A percentile compares a stretch with the other conserved stretches of the same genome.
These are phyloP conservation scores for Xylaria palmicola DNA, from an alignment of 495 filamentous ascomycete species.

Conservation along the genomic window DNA sequence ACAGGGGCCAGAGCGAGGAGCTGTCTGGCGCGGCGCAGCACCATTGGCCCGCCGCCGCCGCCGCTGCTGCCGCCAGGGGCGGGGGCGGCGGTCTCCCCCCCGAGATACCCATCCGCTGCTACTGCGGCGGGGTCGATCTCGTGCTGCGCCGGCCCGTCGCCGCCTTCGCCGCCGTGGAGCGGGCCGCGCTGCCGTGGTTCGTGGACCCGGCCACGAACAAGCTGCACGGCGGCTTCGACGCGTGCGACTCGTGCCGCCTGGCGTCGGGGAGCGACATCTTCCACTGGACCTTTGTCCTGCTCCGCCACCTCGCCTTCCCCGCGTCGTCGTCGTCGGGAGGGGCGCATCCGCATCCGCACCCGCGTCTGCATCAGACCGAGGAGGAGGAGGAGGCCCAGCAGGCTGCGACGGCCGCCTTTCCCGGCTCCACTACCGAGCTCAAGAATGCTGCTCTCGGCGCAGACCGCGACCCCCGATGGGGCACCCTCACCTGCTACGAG, in stretches of 20 bases:
- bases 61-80: background rate
- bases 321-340: background rate
- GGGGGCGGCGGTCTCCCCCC: background rate
- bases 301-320: conserved; percentile 27
- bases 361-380: no score
- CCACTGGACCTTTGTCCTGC: conserved; percentile 40
- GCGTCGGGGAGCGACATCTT: conserved; percentile 45
- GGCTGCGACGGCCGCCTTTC: background rate
- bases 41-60: background rate
- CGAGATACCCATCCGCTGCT: conserved; percentile 41
- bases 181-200: conserved; percentile 37
- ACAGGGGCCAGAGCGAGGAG: conserved; percentile 22
- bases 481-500: conserved; percentile 46
- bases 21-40: background rate
- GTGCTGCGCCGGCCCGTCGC: conserved; percentile 32
- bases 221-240: conserved; percentile 41
- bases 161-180: background rate
- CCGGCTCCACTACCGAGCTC: conserved; percentile 22
- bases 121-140: conserved; percentile 50
- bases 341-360: background rate
- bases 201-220: conserved; percentile 42
- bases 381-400: no score
- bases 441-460: conserved; percentile 20
- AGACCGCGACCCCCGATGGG: conserved; percentile 37
- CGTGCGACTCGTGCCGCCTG: conserved; percentile 54